Conservation (phyloP, 2,329 filamentous ascomycete genomes). For the Arthrobotrys sinensis region DNA sequence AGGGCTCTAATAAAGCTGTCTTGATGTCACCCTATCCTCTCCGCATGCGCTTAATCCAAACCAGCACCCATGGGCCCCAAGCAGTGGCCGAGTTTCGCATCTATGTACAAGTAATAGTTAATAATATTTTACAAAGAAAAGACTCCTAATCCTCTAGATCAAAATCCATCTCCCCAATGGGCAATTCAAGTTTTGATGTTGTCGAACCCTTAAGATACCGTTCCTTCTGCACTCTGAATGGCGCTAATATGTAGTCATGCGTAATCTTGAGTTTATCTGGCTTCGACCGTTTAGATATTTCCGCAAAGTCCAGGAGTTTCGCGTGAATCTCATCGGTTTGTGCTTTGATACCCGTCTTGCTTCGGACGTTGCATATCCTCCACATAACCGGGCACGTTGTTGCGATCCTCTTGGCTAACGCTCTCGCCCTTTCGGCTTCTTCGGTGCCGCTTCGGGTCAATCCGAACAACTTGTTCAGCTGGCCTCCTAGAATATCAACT, state of each 20-base stretch:
- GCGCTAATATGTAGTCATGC: constrained; percentile 9
- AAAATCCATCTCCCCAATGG: constrained; percentile 25
- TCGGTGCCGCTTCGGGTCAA: constrained; percentile 15
- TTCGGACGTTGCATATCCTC: constrained; percentile 26
- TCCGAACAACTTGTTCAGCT: constrained; percentile 29
- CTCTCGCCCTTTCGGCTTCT: constrained; percentile 27
- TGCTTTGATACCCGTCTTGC: constrained; percentile 7
- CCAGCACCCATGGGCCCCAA: background rate
- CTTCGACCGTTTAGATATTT: background rate
- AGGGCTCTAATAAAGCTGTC: no score
- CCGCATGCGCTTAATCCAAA: background rate
- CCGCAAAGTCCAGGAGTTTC: constrained; percentile 33
- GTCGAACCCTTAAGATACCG: background rate
- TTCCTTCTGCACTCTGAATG: constrained; percentile 18
- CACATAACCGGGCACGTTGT: constrained; percentile 29
- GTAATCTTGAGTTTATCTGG: constrained; percentile 26
- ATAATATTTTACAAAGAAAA: constrained; percentile 27
- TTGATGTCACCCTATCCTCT: no score
- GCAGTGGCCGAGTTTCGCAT: background rate
- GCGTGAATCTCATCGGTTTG: constrained; percentile 17
- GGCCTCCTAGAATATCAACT: constrained; percentile 28
- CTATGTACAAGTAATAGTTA: constrained; percentile 19
- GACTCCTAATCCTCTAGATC: background rate
- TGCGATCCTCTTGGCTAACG: constrained; percentile 8
- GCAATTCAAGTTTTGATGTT: background rate